Evolutionary conservation across 2,329 filamentous ascomycete species (phyloP).

Genomic region (Fusarium pseudocircinatum): DNA sequence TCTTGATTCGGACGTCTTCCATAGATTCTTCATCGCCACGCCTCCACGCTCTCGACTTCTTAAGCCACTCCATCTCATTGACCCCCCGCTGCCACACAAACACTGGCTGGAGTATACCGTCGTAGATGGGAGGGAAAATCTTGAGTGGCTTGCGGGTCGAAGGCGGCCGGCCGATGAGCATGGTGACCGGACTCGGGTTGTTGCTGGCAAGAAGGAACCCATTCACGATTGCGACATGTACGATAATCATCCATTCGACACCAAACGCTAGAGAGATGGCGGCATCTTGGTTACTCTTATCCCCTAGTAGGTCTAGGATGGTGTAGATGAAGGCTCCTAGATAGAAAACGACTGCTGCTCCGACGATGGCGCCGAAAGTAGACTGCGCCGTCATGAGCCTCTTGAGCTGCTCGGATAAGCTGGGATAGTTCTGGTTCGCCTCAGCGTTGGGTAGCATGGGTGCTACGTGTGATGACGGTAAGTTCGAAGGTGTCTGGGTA

Average conservation of each 20-base stretch:
- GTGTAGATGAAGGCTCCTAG: not conserved
- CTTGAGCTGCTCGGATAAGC: not conserved
- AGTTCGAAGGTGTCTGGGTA: not conserved
- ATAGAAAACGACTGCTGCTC: not conserved
- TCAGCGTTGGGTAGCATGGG: accelerated
- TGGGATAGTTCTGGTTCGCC: not conserved
- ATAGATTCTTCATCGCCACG: not conserved
- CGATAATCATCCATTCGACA: not conserved
- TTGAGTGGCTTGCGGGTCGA: accelerated
- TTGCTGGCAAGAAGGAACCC: not conserved
- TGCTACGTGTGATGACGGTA: accelerated
- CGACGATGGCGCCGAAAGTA: not conserved
- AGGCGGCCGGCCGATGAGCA: not conserved
- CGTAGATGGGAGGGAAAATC: not conserved
- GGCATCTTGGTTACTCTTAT: not conserved
- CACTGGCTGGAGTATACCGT: not conserved
- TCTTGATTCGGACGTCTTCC: not conserved
- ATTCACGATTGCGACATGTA: not conserved
- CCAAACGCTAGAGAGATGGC: not conserved
- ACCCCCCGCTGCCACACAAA: not conserved
- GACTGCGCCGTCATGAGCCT: not conserved
- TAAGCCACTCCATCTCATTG: not conserved
- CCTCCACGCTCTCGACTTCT: not conserved
- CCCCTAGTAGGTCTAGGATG: not conserved
- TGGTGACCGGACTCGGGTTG: not conserved